A percentile compares a stretch with the other conserved stretches of the same genome.
phyloP scores from a whole-genome alignment of 768 basidiomycete species.

The Lanmaoa rubissima region DNA sequence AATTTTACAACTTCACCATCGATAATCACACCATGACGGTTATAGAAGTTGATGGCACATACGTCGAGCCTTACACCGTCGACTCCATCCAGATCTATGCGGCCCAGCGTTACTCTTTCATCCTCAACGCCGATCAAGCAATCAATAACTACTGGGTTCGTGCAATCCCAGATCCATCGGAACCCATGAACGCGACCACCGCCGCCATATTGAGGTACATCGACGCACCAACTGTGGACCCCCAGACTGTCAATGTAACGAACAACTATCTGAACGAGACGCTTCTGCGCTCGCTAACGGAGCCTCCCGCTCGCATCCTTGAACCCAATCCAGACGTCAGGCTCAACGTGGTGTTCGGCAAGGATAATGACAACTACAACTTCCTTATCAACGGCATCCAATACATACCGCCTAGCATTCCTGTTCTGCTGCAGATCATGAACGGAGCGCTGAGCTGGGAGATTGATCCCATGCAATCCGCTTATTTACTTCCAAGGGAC shows the following conservation, averaged over 20 bases:
- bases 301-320: slow-evolving; percentile 10
- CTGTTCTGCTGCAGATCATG: slow-evolving; percentile 26
- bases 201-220: slow-evolving; percentile 19
- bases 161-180: not conserved
- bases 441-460: slow-evolving; percentile 9
- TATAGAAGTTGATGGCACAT: slow-evolving; percentile 45
- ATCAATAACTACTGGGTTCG: slow-evolving; percentile 41
- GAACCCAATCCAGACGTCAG: slow-evolving; percentile 19
- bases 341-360: slow-evolving; percentile 15
- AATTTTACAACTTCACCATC: slow-evolving; percentile 28
- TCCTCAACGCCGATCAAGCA: slow-evolving; percentile 40
- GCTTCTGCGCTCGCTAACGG: slow-evolving; percentile 13
- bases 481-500: slow-evolving; percentile 15
- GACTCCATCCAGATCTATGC: slow-evolving; percentile 36
- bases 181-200: not conserved
- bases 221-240: slow-evolving; percentile 15
- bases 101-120: slow-evolving; percentile 48
- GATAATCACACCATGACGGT: slow-evolving; percentile 32
- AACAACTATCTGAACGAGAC: slow-evolving; percentile 15
- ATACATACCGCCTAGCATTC: slow-evolving; percentile 15
- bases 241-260: not conserved
- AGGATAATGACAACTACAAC: slow-evolving; percentile 3
- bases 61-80: slow-evolving; percentile 38
- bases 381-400: slow-evolving; percentile 14
- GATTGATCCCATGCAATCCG: slow-evolving; percentile 5